Evolutionary conservation across 1,284 basidiomycete genomes (phyloP).

Genomic region (Trametes sp.): DNA sequence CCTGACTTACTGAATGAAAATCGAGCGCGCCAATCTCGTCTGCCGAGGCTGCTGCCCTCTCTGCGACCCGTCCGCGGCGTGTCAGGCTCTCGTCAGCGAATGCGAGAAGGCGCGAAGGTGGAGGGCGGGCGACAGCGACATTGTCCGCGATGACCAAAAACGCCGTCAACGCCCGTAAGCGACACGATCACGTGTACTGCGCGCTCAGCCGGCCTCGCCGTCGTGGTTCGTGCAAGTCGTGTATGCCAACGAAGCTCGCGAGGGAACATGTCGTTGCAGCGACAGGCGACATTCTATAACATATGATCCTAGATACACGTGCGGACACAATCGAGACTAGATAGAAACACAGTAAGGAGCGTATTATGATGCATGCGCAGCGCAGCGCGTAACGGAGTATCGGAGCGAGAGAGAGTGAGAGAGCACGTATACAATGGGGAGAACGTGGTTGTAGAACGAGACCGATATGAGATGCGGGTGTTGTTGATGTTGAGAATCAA

Average conservation of each 20-base stretch:
- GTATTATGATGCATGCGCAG: conserved; percentile 19
- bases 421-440: conserved; percentile 3
- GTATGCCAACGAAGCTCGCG: background rate
- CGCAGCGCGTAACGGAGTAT: conserved; percentile 11
- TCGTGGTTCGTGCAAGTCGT: too few relatives aligned
- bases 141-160: background rate
- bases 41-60: background rate
- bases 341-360: conserved; percentile 29
- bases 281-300: conserved; percentile 23
- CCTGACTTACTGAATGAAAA: background rate
- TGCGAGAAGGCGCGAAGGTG: background rate
- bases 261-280: too few relatives aligned
- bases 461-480: background rate
- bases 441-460: background rate
- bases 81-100: background rate
- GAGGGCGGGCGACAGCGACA: background rate
- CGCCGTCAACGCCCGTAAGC: background rate
- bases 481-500: conserved; percentile 6
- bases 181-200: background rate
- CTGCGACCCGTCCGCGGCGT: background rate
- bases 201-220: too few relatives aligned
- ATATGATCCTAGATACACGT: conserved; percentile 25
- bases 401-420: background rate
- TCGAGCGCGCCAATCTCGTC: background rate
- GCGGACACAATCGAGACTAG: conserved; percentile 13